These are phyloP conservation scores for Helianthus tuberosus DNA, from an alignment of 129 eudicot species.

Conservation along the genomic window DNA sequence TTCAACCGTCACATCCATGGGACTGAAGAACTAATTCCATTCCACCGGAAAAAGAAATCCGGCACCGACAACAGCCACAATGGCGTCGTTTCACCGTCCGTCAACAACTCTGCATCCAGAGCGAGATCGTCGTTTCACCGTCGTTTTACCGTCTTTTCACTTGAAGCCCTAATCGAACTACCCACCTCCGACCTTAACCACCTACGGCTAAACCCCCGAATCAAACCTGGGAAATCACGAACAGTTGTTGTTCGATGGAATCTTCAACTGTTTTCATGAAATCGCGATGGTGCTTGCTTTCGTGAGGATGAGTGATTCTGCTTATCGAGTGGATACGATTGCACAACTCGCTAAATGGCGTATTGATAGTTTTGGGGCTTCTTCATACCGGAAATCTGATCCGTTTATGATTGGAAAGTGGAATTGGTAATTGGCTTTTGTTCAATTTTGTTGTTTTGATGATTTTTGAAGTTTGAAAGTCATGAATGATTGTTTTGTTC, in stretches of 20 bases:
- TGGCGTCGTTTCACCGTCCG: constrained; percentile 21
- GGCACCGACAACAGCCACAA: constrained; percentile 15
- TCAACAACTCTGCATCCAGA: constrained; percentile 23
- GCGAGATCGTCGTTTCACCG: constrained; percentile 35
- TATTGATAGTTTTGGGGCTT: constrained; percentile 60
- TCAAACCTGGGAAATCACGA: constrained; percentile 90
- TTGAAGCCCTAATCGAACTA: too few relatives aligned
- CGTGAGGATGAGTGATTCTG: constrained; percentile 78
- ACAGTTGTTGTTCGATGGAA: constrained; percentile 63
- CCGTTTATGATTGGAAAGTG: constrained; percentile 88
- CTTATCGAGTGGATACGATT: constrained; percentile 77
- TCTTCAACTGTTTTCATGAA: constrained; percentile 82
- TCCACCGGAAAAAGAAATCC: constrained; percentile 38
- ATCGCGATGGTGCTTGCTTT: constrained; percentile 46
- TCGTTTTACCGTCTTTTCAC: too few relatives aligned
- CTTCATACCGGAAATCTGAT: constrained; percentile 81
- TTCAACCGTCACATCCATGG: constrained; percentile 28
- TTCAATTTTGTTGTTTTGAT: too few relatives aligned
- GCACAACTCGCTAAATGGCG: constrained; percentile 98
- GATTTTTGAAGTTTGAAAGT: too few relatives aligned
- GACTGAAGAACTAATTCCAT: constrained; percentile 34
- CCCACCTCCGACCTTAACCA: too few relatives aligned
- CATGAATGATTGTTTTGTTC: too few relatives aligned
- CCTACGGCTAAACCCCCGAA: too few relatives aligned
- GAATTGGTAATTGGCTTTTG: constrained; percentile 61